Evolutionary conservation across 768 basidiomycete genomes (phyloP).

Genomic region (Boletus reticulatus): DNA sequence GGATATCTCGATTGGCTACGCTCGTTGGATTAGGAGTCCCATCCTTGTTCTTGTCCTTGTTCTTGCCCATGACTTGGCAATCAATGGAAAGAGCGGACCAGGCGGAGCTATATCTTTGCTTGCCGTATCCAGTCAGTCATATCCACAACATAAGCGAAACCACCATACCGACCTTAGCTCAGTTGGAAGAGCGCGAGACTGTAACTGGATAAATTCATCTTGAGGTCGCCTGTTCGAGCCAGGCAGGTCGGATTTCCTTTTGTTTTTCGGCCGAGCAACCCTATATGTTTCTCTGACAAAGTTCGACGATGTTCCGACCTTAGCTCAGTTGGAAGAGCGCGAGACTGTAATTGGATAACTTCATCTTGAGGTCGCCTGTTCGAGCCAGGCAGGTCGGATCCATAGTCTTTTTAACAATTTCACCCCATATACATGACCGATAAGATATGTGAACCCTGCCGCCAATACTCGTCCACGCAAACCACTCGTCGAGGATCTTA

Average conservation of each 20-base stretch:
- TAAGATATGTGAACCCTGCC: too few relatives aligned
- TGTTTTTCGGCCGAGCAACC: background rate
- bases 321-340: conserved; percentile 49
- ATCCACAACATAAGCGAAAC: too few relatives aligned
- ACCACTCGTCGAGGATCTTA: too few relatives aligned
- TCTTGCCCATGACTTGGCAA: conserved; percentile 57
- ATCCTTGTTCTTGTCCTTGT: conserved; percentile 56
- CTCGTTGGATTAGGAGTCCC: conserved; percentile 55
- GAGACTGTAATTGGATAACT: conserved; percentile 40
- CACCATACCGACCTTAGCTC: conserved; percentile 30
- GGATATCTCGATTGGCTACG: conserved; percentile 67
- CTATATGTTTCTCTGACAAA: too few relatives aligned
- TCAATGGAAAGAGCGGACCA: background rate
- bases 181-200: conserved; percentile 53
- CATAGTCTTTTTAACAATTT: too few relatives aligned
- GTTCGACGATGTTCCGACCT: background rate
- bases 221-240: conserved; percentile 46
- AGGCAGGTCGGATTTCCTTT: conserved; percentile 34
- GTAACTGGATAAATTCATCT: conserved; percentile 37
- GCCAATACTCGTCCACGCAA: too few relatives aligned
- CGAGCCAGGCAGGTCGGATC: conserved; percentile 31
- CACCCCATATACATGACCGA: too few relatives aligned
- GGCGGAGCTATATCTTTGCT: too few relatives aligned
- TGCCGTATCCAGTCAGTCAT: background rate
- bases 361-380: conserved; percentile 46